Evolutionary conservation across 768 basidiomycete species (phyloP), one percentile per base, ranked within the genome.

Genomic region (Boletus rubescentipes): DNA sequence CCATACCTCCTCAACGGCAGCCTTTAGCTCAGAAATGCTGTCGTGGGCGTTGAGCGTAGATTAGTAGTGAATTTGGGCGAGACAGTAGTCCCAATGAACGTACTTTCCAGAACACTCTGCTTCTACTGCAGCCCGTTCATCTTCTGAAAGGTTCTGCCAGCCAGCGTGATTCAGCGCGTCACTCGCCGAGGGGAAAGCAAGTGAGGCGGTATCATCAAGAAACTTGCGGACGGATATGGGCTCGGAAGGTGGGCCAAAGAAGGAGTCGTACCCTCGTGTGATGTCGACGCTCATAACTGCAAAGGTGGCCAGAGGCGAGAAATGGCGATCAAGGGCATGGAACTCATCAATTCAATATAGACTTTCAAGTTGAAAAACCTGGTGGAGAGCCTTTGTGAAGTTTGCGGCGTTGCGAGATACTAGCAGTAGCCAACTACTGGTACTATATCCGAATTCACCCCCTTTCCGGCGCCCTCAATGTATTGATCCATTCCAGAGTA

Each of bases 211-310:
- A 46, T 71, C 62, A 12, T 73, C 67, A 14, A 80, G 54, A 60
- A 86, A 86, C 1, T 67, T 67, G 26, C 62, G 64, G 41, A 87
- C 57, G 41, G 80, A 66, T 31, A 87, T 74, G 23, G 61, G 71
- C 32, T 84, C 78, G 37, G 86, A 88, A 20, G 84, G 73, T 39
- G 85, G 86, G 0, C 86, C 86, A 67, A 87, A 84, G 50, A 79
- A 74, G 31, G 79, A 82, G 57, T 84, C 82, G 30, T 72, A 63
- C 34, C 67, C 63, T 50, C 68, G 70, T 9, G 49, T 55, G 54
- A 71, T 61, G 55, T 70, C 61, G 38, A 55, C 45, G 46, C 46
- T 63, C 63, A 69, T 59, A 20, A 18, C 7, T 32, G 9, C 18
- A 26, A 30, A 16, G 1, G 20, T 6, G 14, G n/a, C 46, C 20